Base-by-base conservation (phyloP, 352 stramenopile species). In the Pythium scleroteichum region DNA sequence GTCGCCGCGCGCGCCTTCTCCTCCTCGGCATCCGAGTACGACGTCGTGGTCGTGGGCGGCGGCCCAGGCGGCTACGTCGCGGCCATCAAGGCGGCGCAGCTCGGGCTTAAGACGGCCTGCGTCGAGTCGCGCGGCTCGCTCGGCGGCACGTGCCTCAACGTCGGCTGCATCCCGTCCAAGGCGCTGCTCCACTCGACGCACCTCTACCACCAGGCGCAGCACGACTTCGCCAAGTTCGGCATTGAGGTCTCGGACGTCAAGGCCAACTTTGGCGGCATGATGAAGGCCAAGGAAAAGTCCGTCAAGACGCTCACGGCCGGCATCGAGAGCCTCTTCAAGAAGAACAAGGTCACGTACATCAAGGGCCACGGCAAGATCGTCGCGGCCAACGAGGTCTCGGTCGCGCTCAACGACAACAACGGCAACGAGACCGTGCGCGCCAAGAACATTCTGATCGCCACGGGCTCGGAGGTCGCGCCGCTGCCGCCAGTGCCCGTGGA, bases 151-250 rank as follows among this genome's bases (percentile, higher is more conserved):
- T 99, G 97, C 82, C 85, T 99, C 29, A 99, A 99, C 73, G 97
- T 99, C 6, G 97, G 97, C 38, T 99, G 97, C 80, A 99, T 99
- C 73, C 97, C 97, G 41, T 99, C 95, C 69, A 99, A 99, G 79
- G 97, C 97, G 38, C 82, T 99, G 32, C 79, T 99, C 46, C 86
- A 98, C 67, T 97, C 90, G 49, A 96, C 87, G 59, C 96, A 99
- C 75, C 74, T 99, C 64, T 98, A 95, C 76, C 93, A 99, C 69
- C 79, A 98, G 69, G 96, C 96, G 44, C 96, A 97, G 73, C 87
- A 98, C 71, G 84, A 98, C 65, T 99, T 99, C 70, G 82, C 82
- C 33, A 93, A 96, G 54, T 97, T 99, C 70, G 97, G 97, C 52
- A 98, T 99, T 62, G 76, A 93, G n/a, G 78, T 75, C 9, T 68